Evolutionary conservation across 1,284 basidiomycete species (phyloP).

Genomic region (Tilletiopsis washingtonensis): DNA sequence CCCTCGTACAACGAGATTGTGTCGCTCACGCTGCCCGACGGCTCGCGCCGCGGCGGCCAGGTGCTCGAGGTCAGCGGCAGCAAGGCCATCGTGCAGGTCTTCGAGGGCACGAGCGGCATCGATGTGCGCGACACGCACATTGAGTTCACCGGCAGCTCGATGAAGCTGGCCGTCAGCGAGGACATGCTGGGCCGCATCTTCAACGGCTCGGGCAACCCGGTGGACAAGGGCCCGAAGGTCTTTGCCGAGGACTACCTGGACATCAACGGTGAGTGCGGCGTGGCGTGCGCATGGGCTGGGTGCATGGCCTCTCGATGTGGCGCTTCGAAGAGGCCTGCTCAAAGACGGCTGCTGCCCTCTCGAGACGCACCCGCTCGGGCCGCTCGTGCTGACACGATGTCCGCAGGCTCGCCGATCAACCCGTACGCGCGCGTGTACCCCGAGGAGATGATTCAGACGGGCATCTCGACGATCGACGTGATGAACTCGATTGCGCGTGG

Average conservation of each 20-base stretch:
- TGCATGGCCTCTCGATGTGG: too few relatives aligned
- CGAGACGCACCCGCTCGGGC: too few relatives aligned
- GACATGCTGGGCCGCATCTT: constrained; percentile 99
- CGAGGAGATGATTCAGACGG: constrained; percentile 99
- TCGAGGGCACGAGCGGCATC: constrained; percentile 95
- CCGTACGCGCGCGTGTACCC: constrained; percentile 99
- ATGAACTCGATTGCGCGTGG: constrained; percentile 96
- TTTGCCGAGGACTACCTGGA: constrained; percentile 99
- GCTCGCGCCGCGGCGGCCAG: constrained; percentile 87
- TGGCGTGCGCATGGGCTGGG: neutral
- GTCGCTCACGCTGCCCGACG: constrained; percentile 89
- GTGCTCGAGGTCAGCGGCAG: constrained; percentile 97
- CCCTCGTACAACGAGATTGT: constrained; percentile 99
- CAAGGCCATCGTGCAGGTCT: constrained; percentile 97
- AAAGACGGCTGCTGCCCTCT: too few relatives aligned
- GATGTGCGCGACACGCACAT: constrained; percentile 96
- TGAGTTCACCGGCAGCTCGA: constrained; percentile 94
- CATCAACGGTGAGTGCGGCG: constrained; percentile 76
- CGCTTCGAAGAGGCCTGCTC: too few relatives aligned
- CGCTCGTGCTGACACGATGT: too few relatives aligned
- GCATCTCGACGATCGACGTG: constrained; percentile 72
- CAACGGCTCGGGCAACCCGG: constrained; percentile 96
- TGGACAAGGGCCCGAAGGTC: constrained; percentile 96
- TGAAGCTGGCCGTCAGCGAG: constrained; percentile 99
- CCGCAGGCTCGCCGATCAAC: constrained; percentile 89